These are phyloP conservation scores for Ligustrum vulgare DNA, from an alignment of 257 asterid genomes.

Conservation along the genomic window DNA sequence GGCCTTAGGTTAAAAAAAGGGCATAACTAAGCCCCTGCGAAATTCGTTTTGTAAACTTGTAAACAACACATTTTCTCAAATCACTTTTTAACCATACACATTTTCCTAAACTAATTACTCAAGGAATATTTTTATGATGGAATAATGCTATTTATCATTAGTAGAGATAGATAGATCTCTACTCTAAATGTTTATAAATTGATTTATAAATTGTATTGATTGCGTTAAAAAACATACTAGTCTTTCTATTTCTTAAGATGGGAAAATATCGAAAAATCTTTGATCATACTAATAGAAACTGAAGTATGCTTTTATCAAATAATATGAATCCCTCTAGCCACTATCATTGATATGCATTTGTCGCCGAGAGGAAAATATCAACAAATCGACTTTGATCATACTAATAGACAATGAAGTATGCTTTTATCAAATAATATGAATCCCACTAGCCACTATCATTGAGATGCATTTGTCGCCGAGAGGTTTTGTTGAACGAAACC, in stretches of 20 bases:
- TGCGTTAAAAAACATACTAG: no score
- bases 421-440: not conserved
- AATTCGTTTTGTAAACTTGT: no score
- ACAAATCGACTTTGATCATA: not conserved
- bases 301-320: not conserved
- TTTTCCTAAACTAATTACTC: not conserved
- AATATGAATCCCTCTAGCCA: not conserved
- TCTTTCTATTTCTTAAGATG: not conserved
- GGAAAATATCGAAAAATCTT: not conserved
- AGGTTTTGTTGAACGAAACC: not conserved
- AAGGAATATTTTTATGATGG: slow-evolving; percentile 8
- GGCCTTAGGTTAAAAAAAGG: no score
- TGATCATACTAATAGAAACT: not conserved
- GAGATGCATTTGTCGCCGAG: not conserved
- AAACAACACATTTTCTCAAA: no score
- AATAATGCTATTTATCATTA: no score
- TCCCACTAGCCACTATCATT: not conserved
- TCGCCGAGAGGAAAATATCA: not conserved
- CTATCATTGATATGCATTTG: not conserved
- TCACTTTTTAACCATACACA: no score
- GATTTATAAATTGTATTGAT: no score
- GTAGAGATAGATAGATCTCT: no score
- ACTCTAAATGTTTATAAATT: no score
- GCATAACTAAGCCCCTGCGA: no score
- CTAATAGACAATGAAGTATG: not conserved